phyloP scores from a whole-genome alignment of 108 stramenopile genomes.

The Skeletonema grethae region DNA sequence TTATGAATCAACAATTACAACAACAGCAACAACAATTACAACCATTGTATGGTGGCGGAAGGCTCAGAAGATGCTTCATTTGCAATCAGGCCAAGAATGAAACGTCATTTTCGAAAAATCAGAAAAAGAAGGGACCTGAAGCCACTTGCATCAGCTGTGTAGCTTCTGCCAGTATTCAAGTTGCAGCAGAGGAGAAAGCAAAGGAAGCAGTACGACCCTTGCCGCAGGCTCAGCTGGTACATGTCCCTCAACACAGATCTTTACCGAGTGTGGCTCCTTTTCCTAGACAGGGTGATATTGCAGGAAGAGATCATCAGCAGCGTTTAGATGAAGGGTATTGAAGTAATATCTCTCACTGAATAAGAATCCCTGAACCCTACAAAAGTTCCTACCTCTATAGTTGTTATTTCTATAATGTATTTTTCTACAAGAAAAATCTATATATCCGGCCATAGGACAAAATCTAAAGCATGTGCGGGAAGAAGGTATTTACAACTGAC shows the following conservation, averaged over 20 bases:
- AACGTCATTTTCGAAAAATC: constrained; percentile 7
- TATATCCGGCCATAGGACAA: not conserved
- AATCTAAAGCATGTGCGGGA: constrained; percentile 57
- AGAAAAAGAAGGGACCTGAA: constrained; percentile 12
- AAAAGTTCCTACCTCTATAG: constrained; percentile 2
- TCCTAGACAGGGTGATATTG: not conserved
- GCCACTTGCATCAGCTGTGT: constrained; percentile 28
- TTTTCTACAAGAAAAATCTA: not conserved
- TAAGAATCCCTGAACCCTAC: not conserved
- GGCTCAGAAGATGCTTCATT: constrained; percentile 2
- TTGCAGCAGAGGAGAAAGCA: constrained; percentile 9
- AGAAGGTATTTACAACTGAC: constrained; percentile 60
- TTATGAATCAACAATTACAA: not conserved
- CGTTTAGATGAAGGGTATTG: not conserved
- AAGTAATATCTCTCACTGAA: not conserved
- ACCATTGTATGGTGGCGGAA: constrained; percentile 1
- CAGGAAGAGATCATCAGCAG: constrained; percentile 1
- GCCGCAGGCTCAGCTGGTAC: not conserved
- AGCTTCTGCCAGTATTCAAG: constrained; percentile 7
- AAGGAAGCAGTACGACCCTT: not conserved
- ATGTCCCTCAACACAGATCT: not conserved
- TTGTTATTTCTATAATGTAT: not conserved
- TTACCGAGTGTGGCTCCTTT: not conserved
- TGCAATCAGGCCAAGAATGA: constrained; percentile 11
- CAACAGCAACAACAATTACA: not conserved